Evolutionary conservation across 2,329 filamentous ascomycete species (phyloP).

Genomic region (Pseudodiploospora longispora): DNA sequence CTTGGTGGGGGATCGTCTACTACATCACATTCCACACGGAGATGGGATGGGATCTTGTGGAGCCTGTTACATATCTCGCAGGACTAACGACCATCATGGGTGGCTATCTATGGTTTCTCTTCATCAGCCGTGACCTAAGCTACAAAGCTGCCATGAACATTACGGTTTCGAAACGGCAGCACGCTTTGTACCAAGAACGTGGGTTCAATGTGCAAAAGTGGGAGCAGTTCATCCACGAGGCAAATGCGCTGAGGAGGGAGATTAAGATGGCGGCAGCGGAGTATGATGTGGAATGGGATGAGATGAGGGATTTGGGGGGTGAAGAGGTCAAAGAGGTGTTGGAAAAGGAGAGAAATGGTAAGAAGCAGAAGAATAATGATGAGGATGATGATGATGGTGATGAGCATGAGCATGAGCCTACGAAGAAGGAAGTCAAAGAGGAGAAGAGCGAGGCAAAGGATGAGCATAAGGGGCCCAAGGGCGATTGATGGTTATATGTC

Average conservation of each 20-base stretch:
- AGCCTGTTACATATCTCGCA: conserved; percentile 82
- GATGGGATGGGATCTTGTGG: conserved; percentile 83
- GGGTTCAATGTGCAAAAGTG: conserved; percentile 71
- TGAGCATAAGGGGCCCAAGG: background rate
- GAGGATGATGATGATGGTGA: conserved; percentile 28
- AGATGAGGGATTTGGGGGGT: conserved; percentile 63
- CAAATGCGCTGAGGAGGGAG: conserved; percentile 67
- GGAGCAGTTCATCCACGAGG: conserved; percentile 73
- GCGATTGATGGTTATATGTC: no score
- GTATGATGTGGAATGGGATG: conserved; percentile 88
- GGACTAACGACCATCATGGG: conserved; percentile 81
- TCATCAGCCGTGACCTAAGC: conserved; percentile 81
- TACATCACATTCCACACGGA: conserved; percentile 63
- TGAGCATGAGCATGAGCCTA: conserved; percentile 28
- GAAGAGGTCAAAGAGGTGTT: conserved; percentile 53
- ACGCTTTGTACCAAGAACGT: conserved; percentile 63
- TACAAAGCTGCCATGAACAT: conserved; percentile 83
- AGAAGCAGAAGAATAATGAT: conserved; percentile 25
- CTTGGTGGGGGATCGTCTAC: conserved; percentile 81
- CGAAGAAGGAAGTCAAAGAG: conserved; percentile 24
- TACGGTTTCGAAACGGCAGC: conserved; percentile 72
- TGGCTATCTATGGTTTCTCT: conserved; percentile 89
- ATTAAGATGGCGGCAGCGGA: conserved; percentile 74
- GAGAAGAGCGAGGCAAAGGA: conserved; percentile 21
- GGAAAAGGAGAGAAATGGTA: conserved; percentile 41